phyloP scores from a whole-genome alignment of 2,329 filamentous ascomycete genomes.

The Chaetomiaceae sp. region DNA sequence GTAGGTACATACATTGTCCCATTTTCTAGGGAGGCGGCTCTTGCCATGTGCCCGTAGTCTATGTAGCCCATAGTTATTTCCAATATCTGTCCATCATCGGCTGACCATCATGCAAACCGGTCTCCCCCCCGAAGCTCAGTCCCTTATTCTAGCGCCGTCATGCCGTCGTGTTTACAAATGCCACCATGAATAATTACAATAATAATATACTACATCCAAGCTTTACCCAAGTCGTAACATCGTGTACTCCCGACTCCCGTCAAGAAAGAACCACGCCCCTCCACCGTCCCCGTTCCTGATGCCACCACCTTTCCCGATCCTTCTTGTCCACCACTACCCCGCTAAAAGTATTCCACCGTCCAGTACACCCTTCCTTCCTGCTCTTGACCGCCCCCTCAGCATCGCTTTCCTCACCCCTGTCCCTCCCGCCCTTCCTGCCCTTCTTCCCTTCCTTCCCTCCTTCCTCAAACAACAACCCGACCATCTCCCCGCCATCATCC shows the following conservation, averaged over 20 bases:
- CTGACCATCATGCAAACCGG: neutral
- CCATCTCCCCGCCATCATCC: conserved; percentile 45
- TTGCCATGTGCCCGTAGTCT: too few species aligned
- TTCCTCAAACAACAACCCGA: conserved; percentile 7
- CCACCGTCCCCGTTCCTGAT: conserved; percentile 35
- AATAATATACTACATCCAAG: neutral
- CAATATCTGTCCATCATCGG: neutral
- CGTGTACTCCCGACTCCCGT: conserved; percentile 5
- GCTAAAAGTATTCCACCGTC: conserved; percentile 33
- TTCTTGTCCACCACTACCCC: conserved; percentile 31
- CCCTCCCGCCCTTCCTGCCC: conserved; percentile 14
- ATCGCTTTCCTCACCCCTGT: conserved; percentile 15
- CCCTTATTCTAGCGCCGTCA: neutral
- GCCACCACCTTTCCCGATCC: conserved; percentile 34
- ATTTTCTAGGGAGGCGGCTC: too few species aligned
- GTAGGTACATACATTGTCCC: too few species aligned
- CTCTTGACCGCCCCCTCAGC: conserved; percentile 10
- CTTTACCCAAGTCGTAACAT: conserved; percentile 8
- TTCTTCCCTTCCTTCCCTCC: conserved; percentile 17
- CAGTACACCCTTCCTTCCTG: conserved; percentile 31
- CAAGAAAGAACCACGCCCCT: conserved; percentile 28
- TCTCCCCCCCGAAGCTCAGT: neutral
- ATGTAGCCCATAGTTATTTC: too few species aligned
- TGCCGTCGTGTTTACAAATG: conserved; percentile 5
- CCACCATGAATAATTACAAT: conserved; percentile 4